Evolutionary conservation across 108 stramenopile genomes (phyloP), one percentile per base, ranked within the genome.

Genomic region (Cyclotella cryptica): DNA sequence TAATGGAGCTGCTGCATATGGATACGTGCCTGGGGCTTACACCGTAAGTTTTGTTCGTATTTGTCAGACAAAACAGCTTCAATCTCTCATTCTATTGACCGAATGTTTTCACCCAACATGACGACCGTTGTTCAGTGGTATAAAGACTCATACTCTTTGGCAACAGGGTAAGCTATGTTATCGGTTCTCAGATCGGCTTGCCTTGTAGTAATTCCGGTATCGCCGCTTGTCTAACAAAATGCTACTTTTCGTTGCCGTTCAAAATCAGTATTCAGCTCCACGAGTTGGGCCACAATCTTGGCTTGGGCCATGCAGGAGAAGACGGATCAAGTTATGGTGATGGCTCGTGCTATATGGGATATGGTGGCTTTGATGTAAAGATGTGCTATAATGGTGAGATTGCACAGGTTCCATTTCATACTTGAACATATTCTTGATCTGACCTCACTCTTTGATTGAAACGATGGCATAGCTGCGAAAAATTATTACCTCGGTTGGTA

Each of bases 381-480:
- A 67, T 67, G 66, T 67, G 66, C n/a, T 67, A 67, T n/a, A 67
- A 67, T 21, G 60, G 60, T 57, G 22, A 57, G 55, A n/a, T 57
- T n/a, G 10, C 10, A 17, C n/a, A 10, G 18, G n/a, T 10, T 57
- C n/a, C 10, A 17, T 11, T n/a, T 11, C n/a, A 17, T 10, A 57
- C 17, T 17, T 10, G n/a, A n/a, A n/a, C n/a, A n/a, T n/a, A n/a
- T n/a, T n/a, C n/a, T n/a, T n/a, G n/a, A n/a, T n/a, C n/a, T n/a
- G n/a, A n/a, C n/a, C n/a, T n/a, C n/a, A n/a, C n/a, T n/a, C n/a
- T n/a, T n/a, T n/a, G n/a, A n/a, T n/a, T n/a, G n/a, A n/a, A n/a
- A n/a, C n/a, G 11, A 11, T 10, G 10, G 11, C n/a, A n/a, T 10
- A n/a, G 22, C 55, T 22, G 21, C 18, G n/a, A 22, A 57, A 22